phyloP scores from a whole-genome alignment of 1,284 basidiomycete species.

The Cystobasidium sp. region DNA sequence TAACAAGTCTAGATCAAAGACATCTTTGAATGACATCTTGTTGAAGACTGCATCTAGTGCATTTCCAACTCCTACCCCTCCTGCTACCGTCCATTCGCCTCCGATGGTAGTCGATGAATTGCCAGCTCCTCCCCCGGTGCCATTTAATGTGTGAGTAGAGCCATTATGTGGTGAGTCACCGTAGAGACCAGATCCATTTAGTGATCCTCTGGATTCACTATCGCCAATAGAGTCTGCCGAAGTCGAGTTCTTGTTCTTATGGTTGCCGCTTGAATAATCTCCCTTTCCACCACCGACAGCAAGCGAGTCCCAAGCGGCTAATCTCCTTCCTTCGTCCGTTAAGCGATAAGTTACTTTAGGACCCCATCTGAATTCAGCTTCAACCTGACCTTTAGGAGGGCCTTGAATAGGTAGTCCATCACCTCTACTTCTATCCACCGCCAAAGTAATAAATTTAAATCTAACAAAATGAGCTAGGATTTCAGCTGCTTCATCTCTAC shows the following conservation, averaged over 20 bases:
- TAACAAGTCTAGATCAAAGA: slow-evolving; percentile 45
- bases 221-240: slow-evolving; percentile 26
- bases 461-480: slow-evolving; percentile 97
- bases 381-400: slow-evolving; percentile 23
- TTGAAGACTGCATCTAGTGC: slow-evolving; percentile 76
- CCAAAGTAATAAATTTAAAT: slow-evolving; percentile 84
- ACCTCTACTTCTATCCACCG: slow-evolving; percentile 64
- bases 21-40: slow-evolving; percentile 62
- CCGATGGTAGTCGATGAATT: slow-evolving; percentile 9
- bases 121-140: background rate
- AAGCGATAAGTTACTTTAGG: slow-evolving; percentile 92
- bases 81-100: slow-evolving; percentile 28
- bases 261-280: background rate
- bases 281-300: slow-evolving; percentile 11
- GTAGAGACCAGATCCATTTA: background rate
- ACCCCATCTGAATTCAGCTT: slow-evolving; percentile 90
- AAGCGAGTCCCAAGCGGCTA: slow-evolving; percentile 59
- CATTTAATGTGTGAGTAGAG: slow-evolving; percentile 19
- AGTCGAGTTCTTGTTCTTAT: no score
- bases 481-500: slow-evolving; percentile 94
- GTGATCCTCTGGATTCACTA: slow-evolving; percentile 8
- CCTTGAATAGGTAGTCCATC: slow-evolving; percentile 58
- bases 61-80: slow-evolving; percentile 60
- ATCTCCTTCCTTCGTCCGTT: slow-evolving; percentile 84
- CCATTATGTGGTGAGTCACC: slow-evolving; percentile 17